Evolutionary conservation across 345 rosid species (phyloP), one percentile per base, ranked within the genome.

Genomic region (Punica granatum): DNA sequence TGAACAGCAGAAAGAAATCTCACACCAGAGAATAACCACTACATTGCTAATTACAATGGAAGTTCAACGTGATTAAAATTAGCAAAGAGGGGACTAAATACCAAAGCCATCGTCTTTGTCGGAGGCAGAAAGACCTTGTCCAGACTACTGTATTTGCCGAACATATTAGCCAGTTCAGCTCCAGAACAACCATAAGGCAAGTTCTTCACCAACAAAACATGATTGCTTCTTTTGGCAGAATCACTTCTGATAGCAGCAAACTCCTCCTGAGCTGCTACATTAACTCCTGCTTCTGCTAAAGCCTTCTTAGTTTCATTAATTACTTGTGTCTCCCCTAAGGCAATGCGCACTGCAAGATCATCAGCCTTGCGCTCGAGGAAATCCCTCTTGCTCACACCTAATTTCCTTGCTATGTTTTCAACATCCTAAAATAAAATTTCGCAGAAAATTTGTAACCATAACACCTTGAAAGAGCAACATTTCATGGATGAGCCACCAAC

Each of bases 261-360:
- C 68, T 85, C 91, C 79, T 89, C 97, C 74, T 90, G 76, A 54
- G 85, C 75, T 16, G 78, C 42, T 33, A 89, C 83, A 78, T 91
- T 94, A 28, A 91, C 83, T 66, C 99, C 99, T 72, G 95, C 90
- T 77, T 80, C 85, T 8, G 82, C 32, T 73, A 94, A 85, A 71
- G 96, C 84, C 35, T 80, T 88, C 82, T 93, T 94, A 16, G 99
- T 94, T 76, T 94, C 91, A 11, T 88, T 90, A 69, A 94, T 82
- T 72, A 91, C 97, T 85, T 91, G 96, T 60, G 97, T 88, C 84
- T 94, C 97, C 64, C 88, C 99, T 82, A 94, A 79, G 75, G 99
- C 99, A 75, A 89, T 78, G 60, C 96, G 99, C 39, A 91, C 97
- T 33, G 95, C 96, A 79, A 89, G 96, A 82, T 91, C 99, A 82